These are phyloP conservation scores for Pyrenophora tritici-repentis DNA, from an alignment of 2,329 filamentous ascomycete species.

Conservation along the genomic window DNA sequence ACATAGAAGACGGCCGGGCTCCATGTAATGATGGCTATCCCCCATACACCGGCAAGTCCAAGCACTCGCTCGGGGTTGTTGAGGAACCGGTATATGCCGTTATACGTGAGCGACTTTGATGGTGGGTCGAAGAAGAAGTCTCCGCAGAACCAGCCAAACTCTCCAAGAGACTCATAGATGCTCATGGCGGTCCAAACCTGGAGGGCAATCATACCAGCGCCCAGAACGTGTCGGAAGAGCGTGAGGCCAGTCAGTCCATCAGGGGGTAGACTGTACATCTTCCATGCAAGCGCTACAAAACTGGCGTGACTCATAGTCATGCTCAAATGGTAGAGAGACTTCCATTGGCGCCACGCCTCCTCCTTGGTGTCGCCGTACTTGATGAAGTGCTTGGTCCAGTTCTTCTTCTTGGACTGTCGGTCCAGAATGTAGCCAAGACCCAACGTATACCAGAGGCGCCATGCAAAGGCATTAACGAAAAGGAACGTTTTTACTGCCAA, in stretches of 20 bases:
- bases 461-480: conserved; percentile 75
- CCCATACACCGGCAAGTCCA: conserved; percentile 94
- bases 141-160: conserved; percentile 85
- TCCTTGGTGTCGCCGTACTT: conserved; percentile 90
- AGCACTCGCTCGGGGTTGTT: conserved; percentile 97
- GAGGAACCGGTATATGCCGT: conserved; percentile 95
- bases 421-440: conserved; percentile 86
- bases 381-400: conserved; percentile 96
- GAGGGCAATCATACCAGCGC: conserved; percentile 76
- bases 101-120: conserved; percentile 83
- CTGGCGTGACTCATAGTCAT: conserved; percentile 88
- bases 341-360: conserved; percentile 98
- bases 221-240: conserved; percentile 84
- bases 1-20: conserved; percentile 85
- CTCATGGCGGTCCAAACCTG: conserved; percentile 93
- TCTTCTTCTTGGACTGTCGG: conserved; percentile 84
- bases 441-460: conserved; percentile 90
- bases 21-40: conserved; percentile 89
- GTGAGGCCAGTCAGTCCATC: conserved; percentile 89
- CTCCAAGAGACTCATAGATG: conserved; percentile 92
- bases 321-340: conserved; percentile 90
- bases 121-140: conserved; percentile 96
- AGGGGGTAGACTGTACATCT: conserved; percentile 86
- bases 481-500: conserved; percentile 77
- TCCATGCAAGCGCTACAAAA: conserved; percentile 91